A percentile compares a stretch with the other conserved stretches of the same genome.
These are phyloP conservation scores for Wakefieldia striispora DNA, from an alignment of 768 basidiomycete genomes.

Conservation along the genomic window DNA sequence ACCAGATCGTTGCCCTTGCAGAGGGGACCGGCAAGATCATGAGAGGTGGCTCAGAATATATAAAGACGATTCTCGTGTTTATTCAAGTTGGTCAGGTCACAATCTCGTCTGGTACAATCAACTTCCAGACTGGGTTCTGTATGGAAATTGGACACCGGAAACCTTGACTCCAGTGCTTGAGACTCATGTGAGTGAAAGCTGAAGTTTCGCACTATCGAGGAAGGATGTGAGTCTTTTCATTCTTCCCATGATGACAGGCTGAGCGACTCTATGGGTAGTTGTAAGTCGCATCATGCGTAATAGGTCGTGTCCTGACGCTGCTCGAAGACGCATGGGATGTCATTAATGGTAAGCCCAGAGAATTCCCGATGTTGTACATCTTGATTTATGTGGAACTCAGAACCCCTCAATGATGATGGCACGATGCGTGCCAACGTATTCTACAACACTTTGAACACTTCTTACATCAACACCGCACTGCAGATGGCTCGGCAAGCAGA, in stretches of 20 bases:
- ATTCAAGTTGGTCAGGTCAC: constrained; percentile 9
- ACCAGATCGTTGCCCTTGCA: constrained; percentile 21
- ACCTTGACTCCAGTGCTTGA: constrained; percentile 14
- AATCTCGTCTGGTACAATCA: constrained; percentile 19
- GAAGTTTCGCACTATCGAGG: constrained; percentile 17
- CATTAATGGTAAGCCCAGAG: constrained; percentile 11
- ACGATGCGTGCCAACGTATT: constrained; percentile 53
- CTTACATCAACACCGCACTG: constrained; percentile 53
- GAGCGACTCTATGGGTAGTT: neutral
- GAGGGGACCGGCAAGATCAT: constrained; percentile 17
- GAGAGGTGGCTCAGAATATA: constrained; percentile 10
- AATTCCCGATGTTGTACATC: neutral
- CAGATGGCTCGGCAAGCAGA: constrained; percentile 31
- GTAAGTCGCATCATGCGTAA: constrained; percentile 5
- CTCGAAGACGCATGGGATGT: constrained; percentile 22
- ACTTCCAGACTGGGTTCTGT: constrained; percentile 16
- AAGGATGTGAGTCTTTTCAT: constrained; percentile 5
- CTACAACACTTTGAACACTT: constrained; percentile 46
- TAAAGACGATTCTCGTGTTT: neutral
- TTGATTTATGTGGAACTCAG: neutral
- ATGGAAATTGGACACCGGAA: constrained; percentile 12
- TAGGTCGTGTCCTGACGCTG: neutral
- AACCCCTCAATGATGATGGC: constrained; percentile 51
- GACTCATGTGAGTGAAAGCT: constrained; percentile 16
- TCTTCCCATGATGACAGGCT: neutral